Conservation (phyloP, 2,329 filamentous ascomycete genomes). For the Colletotrichum tanaceti region DNA sequence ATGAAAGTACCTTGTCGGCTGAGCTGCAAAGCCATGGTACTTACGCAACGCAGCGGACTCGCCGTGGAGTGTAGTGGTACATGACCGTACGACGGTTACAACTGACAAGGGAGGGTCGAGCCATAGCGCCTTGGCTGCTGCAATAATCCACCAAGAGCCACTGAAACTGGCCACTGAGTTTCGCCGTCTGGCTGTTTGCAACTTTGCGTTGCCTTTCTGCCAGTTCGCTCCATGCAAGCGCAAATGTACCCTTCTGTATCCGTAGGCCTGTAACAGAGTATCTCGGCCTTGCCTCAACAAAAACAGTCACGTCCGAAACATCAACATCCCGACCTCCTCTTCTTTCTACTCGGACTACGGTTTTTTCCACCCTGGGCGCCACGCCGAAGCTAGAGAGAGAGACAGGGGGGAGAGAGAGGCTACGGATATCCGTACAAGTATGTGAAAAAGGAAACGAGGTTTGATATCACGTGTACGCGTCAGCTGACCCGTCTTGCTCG, state of each 20-base stretch:
- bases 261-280: too few relatives aligned
- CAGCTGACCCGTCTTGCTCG: slow-evolving; percentile 27
- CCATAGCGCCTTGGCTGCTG: slow-evolving; percentile 34
- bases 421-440: too few relatives aligned
- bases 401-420: too few relatives aligned
- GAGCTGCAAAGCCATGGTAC: slow-evolving; percentile 35
- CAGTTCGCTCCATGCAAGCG: not conserved
- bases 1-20: slow-evolving; percentile 27
- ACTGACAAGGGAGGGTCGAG: not conserved
- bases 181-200: slow-evolving; percentile 33
- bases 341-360: slow-evolving; percentile 1
- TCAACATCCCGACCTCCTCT: not conserved
- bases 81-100: not conserved
- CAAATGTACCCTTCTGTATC: too few relatives aligned
- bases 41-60: slow-evolving; percentile 33
- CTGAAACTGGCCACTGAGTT: slow-evolving; percentile 20
- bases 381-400: slow-evolving; percentile 7
- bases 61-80: slow-evolving; percentile 8
- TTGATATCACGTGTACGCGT: slow-evolving; percentile 38
- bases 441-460: not conserved
- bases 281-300: slow-evolving; percentile 29
- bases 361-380: not conserved
- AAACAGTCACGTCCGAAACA: slow-evolving; percentile 20
- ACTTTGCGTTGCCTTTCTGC: not conserved
- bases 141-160: slow-evolving; percentile 24